Evolutionary conservation across 495 filamentous ascomycete species (phyloP), one percentile per base, ranked within the genome.

Genomic region (Paragyromitra xinjiangensis): DNA sequence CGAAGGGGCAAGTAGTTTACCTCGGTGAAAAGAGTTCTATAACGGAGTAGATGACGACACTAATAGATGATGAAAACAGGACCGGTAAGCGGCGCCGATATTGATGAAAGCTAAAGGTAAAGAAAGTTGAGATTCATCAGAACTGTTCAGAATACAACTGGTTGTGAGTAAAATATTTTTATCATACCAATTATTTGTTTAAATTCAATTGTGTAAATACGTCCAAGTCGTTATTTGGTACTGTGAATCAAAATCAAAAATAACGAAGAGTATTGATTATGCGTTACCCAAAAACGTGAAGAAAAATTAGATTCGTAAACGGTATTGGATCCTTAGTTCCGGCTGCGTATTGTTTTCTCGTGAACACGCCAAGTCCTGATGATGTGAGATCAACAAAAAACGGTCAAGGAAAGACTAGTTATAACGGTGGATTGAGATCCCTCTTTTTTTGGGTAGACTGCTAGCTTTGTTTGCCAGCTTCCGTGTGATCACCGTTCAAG

Each of bases 351-450:
- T 58, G 22, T 29, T 80, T 64, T 56, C 78, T 71, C 62, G 71
- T 75, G 53, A 75, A 65, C 64, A 77, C 63, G 66, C 26, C 48
- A 55, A 62, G 55, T 45, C 51, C 56, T 71, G 29, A 39, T 62
- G 77, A 80, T 39, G 45, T 48, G 42, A 48, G 64, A 80, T 69
- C 50, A 61, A 74, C 44, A 69, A 62, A 75, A 61, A 77, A 71
- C 65, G 37, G 80, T 62, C 77, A 80, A 80, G 45, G 78, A 80
- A 71, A 80, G 61, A 75, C 69, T 79, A 64, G 37, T 29, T 76
- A 58, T 75, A 34, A 12, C 42, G 42, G 44, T 64, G 24, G 40
- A 50, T 56, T 22, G 44, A 39, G 65, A 69, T 64, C 48, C 51
- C 29, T 34, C 29, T 34, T 34, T 65, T 29, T 67, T 34, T 63